phyloP scores from a whole-genome alignment of 169 alveolate species.

The Plasmodium relictum region DNA sequence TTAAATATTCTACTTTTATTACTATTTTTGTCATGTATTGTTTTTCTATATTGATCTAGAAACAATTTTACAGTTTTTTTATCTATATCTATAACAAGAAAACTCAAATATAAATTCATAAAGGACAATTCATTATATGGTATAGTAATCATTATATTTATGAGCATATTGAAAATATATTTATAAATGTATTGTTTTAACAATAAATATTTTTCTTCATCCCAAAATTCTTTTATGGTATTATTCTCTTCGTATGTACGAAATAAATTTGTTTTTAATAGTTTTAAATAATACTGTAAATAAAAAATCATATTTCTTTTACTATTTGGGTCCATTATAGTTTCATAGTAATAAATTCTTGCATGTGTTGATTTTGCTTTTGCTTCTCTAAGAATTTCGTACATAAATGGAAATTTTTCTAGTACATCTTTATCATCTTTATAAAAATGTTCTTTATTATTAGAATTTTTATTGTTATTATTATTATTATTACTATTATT shows the following conservation, averaged over 20 bases:
- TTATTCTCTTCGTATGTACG: slow-evolving; percentile 44
- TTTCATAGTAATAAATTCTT: slow-evolving; percentile 46
- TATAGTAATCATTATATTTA: slow-evolving; percentile 74
- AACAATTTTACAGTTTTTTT: slow-evolving; percentile 52
- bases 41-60: slow-evolving; percentile 73
- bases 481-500: not conserved
- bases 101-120: slow-evolving; percentile 51
- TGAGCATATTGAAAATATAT: slow-evolving; percentile 62
- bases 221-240: slow-evolving; percentile 43
- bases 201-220: slow-evolving; percentile 42
- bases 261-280: slow-evolving; percentile 34
- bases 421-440: slow-evolving; percentile 55
- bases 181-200: slow-evolving; percentile 59
- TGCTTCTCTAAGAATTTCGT: slow-evolving; percentile 50
- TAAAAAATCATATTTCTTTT: slow-evolving; percentile 71
- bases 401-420: slow-evolving; percentile 68
- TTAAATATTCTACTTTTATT: slow-evolving; percentile 77
- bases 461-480: not conserved
- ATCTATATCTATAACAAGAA: slow-evolving; percentile 60
- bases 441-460: slow-evolving; percentile 18
- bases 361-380: slow-evolving; percentile 25
- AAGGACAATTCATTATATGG: slow-evolving; percentile 64
- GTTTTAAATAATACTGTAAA: slow-evolving; percentile 64
- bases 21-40: slow-evolving; percentile 77
- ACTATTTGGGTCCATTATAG: slow-evolving; percentile 59